Percentiles rank a stretch among this genome's conserved stretches.
phyloP scores from a whole-genome alignment of 2,329 filamentous ascomycete genomes.

The Blastomyces silverae region DNA sequence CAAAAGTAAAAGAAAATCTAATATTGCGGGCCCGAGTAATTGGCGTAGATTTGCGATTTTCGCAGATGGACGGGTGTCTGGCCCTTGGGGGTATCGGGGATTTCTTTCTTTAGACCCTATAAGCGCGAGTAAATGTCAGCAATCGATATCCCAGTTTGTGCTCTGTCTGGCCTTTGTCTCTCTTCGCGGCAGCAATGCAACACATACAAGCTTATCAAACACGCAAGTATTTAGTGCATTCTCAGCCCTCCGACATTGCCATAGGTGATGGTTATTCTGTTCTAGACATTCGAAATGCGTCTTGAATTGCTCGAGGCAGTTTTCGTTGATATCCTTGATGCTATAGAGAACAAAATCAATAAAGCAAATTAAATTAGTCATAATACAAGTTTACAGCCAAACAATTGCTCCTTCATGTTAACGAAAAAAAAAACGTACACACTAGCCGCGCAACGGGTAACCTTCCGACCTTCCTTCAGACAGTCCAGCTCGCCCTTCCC shows the following conservation, averaged over 20 bases:
- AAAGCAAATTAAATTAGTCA: slow-evolving; percentile 4
- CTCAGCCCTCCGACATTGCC: slow-evolving; percentile 85
- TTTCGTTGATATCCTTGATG: slow-evolving; percentile 90
- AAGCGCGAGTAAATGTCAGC: slow-evolving; percentile 17
- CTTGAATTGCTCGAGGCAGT: slow-evolving; percentile 85
- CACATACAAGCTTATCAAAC: slow-evolving; percentile 83
- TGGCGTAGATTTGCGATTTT: slow-evolving; percentile 44
- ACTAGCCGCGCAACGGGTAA: slow-evolving; percentile 91
- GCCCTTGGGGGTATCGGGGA: slow-evolving; percentile 65
- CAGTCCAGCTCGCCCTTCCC: slow-evolving; percentile 90
- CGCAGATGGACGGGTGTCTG: slow-evolving; percentile 68
- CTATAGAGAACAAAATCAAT: slow-evolving; percentile 49
- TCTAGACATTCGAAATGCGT: slow-evolving; percentile 94
- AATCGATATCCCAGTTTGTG: neutral
- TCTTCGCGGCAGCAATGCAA: neutral
- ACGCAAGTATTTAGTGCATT: slow-evolving; percentile 92
- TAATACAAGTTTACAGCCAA: neutral
- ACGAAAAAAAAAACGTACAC: slow-evolving; percentile 61
- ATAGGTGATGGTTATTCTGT: slow-evolving; percentile 95
- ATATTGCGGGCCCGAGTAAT: slow-evolving; percentile 36
- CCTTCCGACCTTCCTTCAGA: slow-evolving; percentile 90
- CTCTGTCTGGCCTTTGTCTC: neutral
- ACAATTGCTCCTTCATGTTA: neutral
- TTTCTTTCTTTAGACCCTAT: slow-evolving; percentile 73
- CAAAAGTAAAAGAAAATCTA: slow-evolving; percentile 23